Conservation (phyloP, 805 yeast genomes). For the Candida palmyrensis region DNA sequence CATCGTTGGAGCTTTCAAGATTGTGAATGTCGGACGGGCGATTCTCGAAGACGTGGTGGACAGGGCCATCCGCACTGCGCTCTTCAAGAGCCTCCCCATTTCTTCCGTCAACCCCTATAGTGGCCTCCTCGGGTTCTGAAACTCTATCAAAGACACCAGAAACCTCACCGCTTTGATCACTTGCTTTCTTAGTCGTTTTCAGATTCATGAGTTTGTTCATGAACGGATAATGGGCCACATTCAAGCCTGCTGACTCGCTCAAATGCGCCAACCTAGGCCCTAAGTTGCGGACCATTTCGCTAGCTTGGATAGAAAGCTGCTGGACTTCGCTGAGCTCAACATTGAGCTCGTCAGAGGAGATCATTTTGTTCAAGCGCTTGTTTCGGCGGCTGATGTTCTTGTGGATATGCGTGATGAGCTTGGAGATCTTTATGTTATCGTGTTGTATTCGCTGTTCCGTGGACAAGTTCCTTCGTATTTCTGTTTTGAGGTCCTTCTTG, state of each 20-base stretch:
- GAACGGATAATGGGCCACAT: slow-evolving; percentile 1
- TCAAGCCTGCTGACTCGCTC: slow-evolving; percentile 7
- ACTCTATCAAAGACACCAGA: background rate
- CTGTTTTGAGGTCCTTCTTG: slow-evolving; percentile 31
- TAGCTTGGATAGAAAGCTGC: slow-evolving; percentile 4
- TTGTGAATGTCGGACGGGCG: background rate
- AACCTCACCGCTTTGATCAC: background rate
- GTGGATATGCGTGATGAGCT: slow-evolving; percentile 18
- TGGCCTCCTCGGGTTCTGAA: too few relatives aligned
- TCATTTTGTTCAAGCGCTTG: slow-evolving; percentile 8
- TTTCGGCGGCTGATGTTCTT: slow-evolving; percentile 9
- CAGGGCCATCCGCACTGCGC: too few relatives aligned
- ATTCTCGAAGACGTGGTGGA: too few relatives aligned
- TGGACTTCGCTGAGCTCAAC: slow-evolving; percentile 7
- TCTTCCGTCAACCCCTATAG: background rate
- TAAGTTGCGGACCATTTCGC: slow-evolving; percentile 1
- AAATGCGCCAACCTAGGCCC: slow-evolving; percentile 5
- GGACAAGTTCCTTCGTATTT: slow-evolving; percentile 26
- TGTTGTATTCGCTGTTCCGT: slow-evolving; percentile 37
- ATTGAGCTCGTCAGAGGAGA: slow-evolving; percentile 5
- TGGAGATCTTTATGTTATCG: slow-evolving; percentile 33
- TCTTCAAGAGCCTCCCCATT: too few relatives aligned
- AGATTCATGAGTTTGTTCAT: background rate
- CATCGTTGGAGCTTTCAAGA: background rate
- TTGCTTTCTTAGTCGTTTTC: background rate